Evolutionary conservation across 2,329 filamentous ascomycete genomes (phyloP), one percentile per base, ranked within the genome.

Genomic region (Cladosporium colombiae): DNA sequence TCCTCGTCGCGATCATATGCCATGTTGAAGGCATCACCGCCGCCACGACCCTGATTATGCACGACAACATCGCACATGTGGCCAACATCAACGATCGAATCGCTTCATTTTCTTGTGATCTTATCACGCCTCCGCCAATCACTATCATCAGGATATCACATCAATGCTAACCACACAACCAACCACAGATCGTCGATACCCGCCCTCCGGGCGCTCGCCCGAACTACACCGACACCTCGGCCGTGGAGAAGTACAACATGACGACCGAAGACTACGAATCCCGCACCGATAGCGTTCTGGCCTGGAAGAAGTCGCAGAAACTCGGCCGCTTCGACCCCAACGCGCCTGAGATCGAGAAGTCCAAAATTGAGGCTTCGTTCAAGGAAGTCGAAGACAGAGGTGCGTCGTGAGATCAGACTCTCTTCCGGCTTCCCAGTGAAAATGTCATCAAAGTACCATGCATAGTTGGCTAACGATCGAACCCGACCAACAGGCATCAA

Each of bases 231-330:
- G 93, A 96, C 80, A 85, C 91, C 53, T 90, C 90, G 52, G 85
- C 87, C 11, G 92, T 97, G 5, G 88, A 93, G 65, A 97, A 97
- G 81, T 98, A 95, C 78, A 87, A 90, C 68, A 90, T 99, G 85
- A 91, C 93, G n/a, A 83, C 86, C 62, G 85, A 89, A 59, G 90
- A 93, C 75, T 99, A 99, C 80, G 92, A 93, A 76, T 87, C 88
- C 74, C 92, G 93, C 75, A 83, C 88, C 52, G 92, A 97, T 79
- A 94, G 91, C 3, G 95, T 99, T 16, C 86, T 97, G 27, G 91
- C 93, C 6, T 98, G 93, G 93, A 99, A 99, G 81, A 94, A 91
- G 81, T 83, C 88, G n/a, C 89, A 97, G 78, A 93, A 96, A 77
- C 86, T 98, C n/a, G 95, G 95, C 60, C 91, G 95, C 40, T 99